These are phyloP conservation scores for Saccharomycopsis fodiens DNA, from an alignment of 805 yeast species.

Conservation along the genomic window DNA sequence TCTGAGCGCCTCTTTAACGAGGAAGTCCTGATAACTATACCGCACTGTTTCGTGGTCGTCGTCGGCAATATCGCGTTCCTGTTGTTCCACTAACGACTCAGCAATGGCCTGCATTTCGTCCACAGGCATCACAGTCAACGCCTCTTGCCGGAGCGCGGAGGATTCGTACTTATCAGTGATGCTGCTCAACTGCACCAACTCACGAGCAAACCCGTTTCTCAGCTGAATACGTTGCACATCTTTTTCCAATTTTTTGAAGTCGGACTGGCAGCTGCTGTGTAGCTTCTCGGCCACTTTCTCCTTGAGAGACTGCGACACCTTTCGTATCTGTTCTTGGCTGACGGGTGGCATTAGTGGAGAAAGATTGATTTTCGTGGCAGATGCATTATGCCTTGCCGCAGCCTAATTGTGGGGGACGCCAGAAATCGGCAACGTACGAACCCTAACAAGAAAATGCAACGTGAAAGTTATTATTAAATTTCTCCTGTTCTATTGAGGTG, in stretches of 20 bases:
- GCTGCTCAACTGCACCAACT: neutral
- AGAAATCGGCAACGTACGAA: too few species aligned
- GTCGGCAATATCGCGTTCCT: neutral
- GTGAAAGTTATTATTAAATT: too few species aligned
- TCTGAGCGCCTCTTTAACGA: constrained; percentile 48
- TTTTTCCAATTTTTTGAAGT: neutral
- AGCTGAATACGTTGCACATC: neutral
- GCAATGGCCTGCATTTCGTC: constrained; percentile 53
- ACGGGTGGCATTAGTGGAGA: too few species aligned
- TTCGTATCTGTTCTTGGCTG: neutral
- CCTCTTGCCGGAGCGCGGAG: constrained; percentile 40
- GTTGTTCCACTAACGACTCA: constrained; percentile 29
- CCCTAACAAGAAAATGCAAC: too few species aligned
- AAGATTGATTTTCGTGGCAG: too few species aligned
- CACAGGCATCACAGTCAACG: constrained; percentile 56
- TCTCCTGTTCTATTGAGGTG: too few species aligned
- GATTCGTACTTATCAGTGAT: constrained; percentile 33
- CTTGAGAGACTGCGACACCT: neutral
- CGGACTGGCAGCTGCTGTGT: neutral
- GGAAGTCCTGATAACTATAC: constrained; percentile 45
- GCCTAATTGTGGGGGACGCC: too few species aligned
- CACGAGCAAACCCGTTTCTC: neutral
- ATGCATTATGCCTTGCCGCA: too few species aligned
- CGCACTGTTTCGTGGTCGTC: constrained; percentile 4
- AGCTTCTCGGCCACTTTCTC: neutral